Conservation (phyloP, 1,139 yeast species). For the Saccharomycopsis hybrid region DNA sequence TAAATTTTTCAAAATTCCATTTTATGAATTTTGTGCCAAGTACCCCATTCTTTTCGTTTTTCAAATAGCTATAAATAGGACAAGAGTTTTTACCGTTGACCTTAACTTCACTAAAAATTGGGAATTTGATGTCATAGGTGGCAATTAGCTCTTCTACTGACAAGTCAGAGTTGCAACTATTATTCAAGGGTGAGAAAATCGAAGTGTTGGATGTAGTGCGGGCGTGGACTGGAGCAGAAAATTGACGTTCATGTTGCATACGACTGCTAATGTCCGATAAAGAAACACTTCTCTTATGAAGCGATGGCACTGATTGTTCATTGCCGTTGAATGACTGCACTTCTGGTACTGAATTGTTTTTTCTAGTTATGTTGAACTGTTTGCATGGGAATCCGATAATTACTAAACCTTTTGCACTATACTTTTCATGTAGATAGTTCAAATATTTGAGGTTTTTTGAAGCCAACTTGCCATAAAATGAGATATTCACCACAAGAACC, state of each 20-base stretch:
- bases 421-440: constrained; percentile 41
- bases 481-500: constrained; percentile 43
- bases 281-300: constrained; percentile 40
- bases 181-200: too few species aligned
- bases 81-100: constrained; percentile 77
- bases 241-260: constrained; percentile 1
- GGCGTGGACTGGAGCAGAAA: not conserved
- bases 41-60: constrained; percentile 46
- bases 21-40: constrained; percentile 67
- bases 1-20: constrained; percentile 90
- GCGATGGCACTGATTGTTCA: constrained; percentile 20
- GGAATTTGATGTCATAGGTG: constrained; percentile 36
- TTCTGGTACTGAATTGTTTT: not conserved
- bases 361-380: constrained; percentile 30
- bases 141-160: constrained; percentile 1
- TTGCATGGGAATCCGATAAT: constrained; percentile 47
- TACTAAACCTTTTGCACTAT: constrained; percentile 36
- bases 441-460: constrained; percentile 41
- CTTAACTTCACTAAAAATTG: constrained; percentile 68
- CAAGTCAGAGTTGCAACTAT: not conserved
- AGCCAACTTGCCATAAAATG: constrained; percentile 46
- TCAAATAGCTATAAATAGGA: constrained; percentile 69
- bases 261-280: constrained; percentile 39
- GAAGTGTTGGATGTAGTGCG: constrained; percentile 1
- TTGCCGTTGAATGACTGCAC: too few species aligned